phyloP scores from a whole-genome alignment of 352 stramenopile genomes.

The Globisporangium spiculum region DNA sequence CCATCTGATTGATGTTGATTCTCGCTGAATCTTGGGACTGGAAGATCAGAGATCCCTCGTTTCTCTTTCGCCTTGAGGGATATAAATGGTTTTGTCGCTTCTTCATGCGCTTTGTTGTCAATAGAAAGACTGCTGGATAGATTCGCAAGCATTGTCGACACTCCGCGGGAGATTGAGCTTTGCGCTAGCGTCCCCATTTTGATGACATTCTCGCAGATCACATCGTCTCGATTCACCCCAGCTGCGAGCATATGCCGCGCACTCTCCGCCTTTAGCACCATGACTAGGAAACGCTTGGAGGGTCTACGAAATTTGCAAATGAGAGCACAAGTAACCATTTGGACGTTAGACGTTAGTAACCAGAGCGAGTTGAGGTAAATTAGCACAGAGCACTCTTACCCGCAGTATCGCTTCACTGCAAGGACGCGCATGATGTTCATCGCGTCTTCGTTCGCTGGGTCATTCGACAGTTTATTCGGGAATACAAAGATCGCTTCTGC shows the following conservation, averaged over 20 bases:
- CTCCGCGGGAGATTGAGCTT: slow-evolving; percentile 64
- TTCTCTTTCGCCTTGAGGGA: slow-evolving; percentile 29
- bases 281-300: slow-evolving; percentile 64
- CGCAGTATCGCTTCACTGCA: slow-evolving; percentile 63
- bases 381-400: slow-evolving; percentile 30
- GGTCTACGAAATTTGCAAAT: slow-evolving; percentile 22
- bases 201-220: slow-evolving; percentile 88
- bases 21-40: slow-evolving; percentile 2
- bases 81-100: slow-evolving; percentile 15
- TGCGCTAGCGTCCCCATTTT: slow-evolving; percentile 87
- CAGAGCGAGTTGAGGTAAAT: not conserved
- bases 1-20: not conserved
- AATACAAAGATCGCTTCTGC: slow-evolving; percentile 81
- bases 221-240: slow-evolving; percentile 69
- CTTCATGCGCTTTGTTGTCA: slow-evolving; percentile 26
- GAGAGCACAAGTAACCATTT: not conserved
- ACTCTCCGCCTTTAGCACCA: slow-evolving; percentile 75
- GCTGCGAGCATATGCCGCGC: slow-evolving; percentile 76
- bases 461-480: slow-evolving; percentile 74
- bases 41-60: slow-evolving; percentile 23
- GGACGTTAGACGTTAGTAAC: not conserved
- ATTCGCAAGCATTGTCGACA: slow-evolving; percentile 86
- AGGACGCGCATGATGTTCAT: slow-evolving; percentile 86
- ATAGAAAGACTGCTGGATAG: slow-evolving; percentile 75
- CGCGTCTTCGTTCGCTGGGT: slow-evolving; percentile 72